Evolutionary conservation across 106 monocot genomes (phyloP).

Genomic region (Allium cepa): DNA sequence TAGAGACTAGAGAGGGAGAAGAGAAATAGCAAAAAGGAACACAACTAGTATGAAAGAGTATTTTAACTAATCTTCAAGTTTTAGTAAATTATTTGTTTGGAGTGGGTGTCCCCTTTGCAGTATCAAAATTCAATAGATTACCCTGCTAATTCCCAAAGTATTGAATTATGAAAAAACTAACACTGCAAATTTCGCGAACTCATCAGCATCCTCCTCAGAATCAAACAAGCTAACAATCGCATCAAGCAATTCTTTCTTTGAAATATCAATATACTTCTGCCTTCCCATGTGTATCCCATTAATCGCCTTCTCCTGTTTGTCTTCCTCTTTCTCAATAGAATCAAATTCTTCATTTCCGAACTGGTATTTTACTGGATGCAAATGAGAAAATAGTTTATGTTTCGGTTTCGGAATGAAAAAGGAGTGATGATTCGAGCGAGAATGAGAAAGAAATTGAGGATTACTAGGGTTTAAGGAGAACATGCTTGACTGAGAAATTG

Average conservation of each 20-base stretch:
- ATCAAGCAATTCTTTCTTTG: conserved; percentile 43
- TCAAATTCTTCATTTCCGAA: conserved; percentile 1
- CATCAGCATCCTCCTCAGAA: conserved; percentile 31
- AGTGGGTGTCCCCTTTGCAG: too few species aligned
- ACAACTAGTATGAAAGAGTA: too few species aligned
- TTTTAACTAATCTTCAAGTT: too few species aligned
- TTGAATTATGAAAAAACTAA: conserved; percentile 4
- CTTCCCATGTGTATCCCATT: conserved; percentile 50
- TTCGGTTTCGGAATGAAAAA: neutral
- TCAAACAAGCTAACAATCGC: conserved; percentile 34
- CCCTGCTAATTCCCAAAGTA: too few species aligned
- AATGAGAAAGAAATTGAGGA: conserved; percentile 3
- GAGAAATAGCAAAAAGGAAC: too few species aligned
- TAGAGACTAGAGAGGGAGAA: too few species aligned
- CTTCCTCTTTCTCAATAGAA: neutral
- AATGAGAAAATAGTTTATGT: neutral
- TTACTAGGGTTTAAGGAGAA: neutral
- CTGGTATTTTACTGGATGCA: conserved; percentile 4
- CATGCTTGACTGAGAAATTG: neutral
- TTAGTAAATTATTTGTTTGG: too few species aligned
- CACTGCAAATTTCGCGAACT: conserved; percentile 36
- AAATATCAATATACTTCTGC: conserved; percentile 46
- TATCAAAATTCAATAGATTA: too few species aligned
- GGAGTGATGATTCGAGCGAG: neutral
- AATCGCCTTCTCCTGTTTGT: conserved; percentile 13